Percentiles rank a stretch among this genome's conserved stretches.
These are phyloP conservation scores for Leishmania braziliensis DNA, from an alignment of 208 protist genomes.

Conservation along the genomic window DNA sequence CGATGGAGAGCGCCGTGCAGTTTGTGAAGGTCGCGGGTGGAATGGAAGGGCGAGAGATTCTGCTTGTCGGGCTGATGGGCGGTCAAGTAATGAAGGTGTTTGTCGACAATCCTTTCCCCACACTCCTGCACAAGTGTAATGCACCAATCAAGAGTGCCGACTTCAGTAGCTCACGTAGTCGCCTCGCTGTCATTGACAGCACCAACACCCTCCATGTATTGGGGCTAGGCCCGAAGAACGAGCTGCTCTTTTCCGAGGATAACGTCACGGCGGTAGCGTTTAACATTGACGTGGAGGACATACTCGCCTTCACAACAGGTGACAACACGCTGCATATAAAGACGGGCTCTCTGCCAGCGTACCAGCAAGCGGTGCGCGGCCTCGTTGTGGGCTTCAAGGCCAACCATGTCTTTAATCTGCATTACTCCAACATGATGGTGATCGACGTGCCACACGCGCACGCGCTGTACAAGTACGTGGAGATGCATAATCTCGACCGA, in stretches of 20 bases:
- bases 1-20: conserved; percentile 90
- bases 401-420: conserved; percentile 94
- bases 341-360: conserved; percentile 90
- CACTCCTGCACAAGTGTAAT: conserved; percentile 85
- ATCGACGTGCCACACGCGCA: conserved; percentile 95
- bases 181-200: conserved; percentile 95
- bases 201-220: conserved; percentile 90
- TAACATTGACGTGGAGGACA: conserved; percentile 95
- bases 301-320: conserved; percentile 93
- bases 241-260: conserved; percentile 90
- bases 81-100: conserved; percentile 95
- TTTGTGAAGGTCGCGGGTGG: conserved; percentile 96
- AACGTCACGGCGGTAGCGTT: conserved; percentile 92
- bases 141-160: conserved; percentile 89
- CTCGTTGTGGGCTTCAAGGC: conserved; percentile 96
- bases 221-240: conserved; percentile 78
- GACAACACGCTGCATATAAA: conserved; percentile 93
- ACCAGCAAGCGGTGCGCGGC: conserved; percentile 93
- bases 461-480: conserved; percentile 92
- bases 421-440: conserved; percentile 79
- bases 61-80: conserved; percentile 94
- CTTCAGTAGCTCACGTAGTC: conserved; percentile 81
- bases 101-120: conserved; percentile 97
- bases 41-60: conserved; percentile 82
- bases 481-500: conserved; percentile 85